Evolutionary conservation across 164 flowering plant species (phyloP).

Genomic region (Nymphaea colorata): DNA sequence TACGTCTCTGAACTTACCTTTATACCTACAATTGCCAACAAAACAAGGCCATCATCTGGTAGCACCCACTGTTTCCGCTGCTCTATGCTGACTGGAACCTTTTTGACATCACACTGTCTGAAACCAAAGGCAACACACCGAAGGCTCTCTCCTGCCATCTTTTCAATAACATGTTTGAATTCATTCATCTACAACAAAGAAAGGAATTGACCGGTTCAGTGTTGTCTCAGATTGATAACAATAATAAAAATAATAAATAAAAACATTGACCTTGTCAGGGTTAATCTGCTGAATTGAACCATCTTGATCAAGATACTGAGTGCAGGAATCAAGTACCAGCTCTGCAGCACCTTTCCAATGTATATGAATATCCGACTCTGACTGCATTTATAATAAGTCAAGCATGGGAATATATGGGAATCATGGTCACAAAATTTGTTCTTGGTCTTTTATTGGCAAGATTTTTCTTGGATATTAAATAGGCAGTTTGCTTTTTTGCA

Average conservation of each 20-base stretch:
- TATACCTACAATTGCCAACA: conserved; percentile 82
- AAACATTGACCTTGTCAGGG: conserved; percentile 46
- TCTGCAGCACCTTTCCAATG: conserved; percentile 99
- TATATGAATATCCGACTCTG: conserved; percentile 56
- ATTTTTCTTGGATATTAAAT: no score
- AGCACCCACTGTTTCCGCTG: conserved; percentile 48
- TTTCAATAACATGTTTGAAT: conserved; percentile 57
- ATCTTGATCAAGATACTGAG: conserved; percentile 40
- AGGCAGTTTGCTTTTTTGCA: no score
- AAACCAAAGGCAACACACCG: conserved; percentile 92
- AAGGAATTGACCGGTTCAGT: neutral
- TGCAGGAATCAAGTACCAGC: conserved; percentile 62
- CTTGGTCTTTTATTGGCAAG: no score
- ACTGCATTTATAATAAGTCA: conserved; percentile 21
- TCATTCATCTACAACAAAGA: conserved; percentile 23
- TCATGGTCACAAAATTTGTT: neutral
- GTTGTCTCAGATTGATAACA: neutral
- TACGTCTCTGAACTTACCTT: conserved; percentile 35
- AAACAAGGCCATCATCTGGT: conserved; percentile 72
- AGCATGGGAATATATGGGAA: neutral
- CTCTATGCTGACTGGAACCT: conserved; percentile 60
- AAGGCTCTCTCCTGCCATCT: conserved; percentile 74
- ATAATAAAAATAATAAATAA: neutral
- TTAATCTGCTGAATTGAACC: conserved; percentile 27
- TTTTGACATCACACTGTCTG: conserved; percentile 32